A percentile compares a stretch with the other conserved stretches of the same genome.
These are phyloP conservation scores for Cronartium ribicola DNA, from an alignment of 1,284 basidiomycete genomes.

Conservation along the genomic window DNA sequence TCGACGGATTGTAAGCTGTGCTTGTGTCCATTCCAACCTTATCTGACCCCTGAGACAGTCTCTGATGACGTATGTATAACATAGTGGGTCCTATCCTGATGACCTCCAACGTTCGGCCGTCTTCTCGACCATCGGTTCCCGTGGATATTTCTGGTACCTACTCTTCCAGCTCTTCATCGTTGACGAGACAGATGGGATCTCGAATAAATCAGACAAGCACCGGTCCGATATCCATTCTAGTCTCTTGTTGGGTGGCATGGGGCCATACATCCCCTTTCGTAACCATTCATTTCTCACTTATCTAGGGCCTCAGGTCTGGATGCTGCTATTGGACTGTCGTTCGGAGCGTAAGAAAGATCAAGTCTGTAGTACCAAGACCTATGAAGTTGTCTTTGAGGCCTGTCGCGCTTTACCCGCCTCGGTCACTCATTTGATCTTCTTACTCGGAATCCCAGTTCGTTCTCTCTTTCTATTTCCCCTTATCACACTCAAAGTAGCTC, in stretches of 20 bases:
- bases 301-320: conserved; percentile 47
- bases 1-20: conserved; percentile 91
- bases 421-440: conserved; percentile 50
- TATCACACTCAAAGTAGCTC: not conserved
- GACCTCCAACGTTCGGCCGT: conserved; percentile 72
- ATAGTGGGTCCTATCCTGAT: conserved; percentile 66
- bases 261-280: conserved; percentile 70
- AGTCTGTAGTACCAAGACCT: conserved; percentile 69
- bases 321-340: conserved; percentile 73
- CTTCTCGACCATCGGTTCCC: conserved; percentile 63
- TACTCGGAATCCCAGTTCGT: conserved; percentile 51
- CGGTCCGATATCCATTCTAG: conserved; percentile 42
- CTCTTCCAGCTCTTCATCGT: conserved; percentile 79
- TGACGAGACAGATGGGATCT: conserved; percentile 66
- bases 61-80: conserved; percentile 43
- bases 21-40: conserved; percentile 49
- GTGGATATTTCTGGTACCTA: conserved; percentile 85
- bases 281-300: conserved; percentile 75
- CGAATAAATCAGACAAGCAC: conserved; percentile 58
- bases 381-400: conserved; percentile 64
- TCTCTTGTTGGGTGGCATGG: conserved; percentile 66
- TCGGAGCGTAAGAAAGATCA: conserved; percentile 78
- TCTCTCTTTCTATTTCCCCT: conserved; percentile 16
- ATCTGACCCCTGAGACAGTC: conserved; percentile 9
- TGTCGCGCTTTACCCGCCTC: conserved; percentile 44